Conservation (phyloP, 371 early-diverging fungal genomes). For the Mortierella sp. region DNA sequence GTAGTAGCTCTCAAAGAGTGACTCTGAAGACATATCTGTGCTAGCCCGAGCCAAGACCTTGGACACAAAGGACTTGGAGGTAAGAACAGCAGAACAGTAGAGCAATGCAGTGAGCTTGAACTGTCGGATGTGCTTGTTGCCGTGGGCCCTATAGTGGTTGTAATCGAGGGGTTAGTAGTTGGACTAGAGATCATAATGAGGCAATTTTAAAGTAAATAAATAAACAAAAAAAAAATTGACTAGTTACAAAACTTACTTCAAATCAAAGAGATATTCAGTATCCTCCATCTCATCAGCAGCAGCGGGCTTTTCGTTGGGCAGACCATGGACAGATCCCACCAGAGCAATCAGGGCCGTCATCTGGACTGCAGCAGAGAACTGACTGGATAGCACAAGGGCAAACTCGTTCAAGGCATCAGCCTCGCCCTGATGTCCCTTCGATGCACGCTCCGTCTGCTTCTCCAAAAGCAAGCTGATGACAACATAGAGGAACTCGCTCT, state of each 20-base stretch:
- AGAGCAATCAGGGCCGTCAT: constrained; percentile 72
- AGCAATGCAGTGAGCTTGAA: constrained; percentile 80
- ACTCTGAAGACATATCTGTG: constrained; percentile 50
- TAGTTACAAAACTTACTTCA: constrained; percentile 38
- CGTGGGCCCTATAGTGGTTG: constrained; percentile 42
- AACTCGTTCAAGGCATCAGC: constrained; percentile 75
- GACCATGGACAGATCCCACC: constrained; percentile 62
- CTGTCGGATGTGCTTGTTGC: constrained; percentile 77
- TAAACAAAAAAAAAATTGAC: background rate
- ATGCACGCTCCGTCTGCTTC: constrained; percentile 65
- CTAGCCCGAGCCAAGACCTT: constrained; percentile 61
- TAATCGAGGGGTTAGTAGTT: background rate
- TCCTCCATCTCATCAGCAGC: constrained; percentile 53
- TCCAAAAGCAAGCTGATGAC: constrained; percentile 81
- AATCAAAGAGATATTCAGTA: constrained; percentile 58
- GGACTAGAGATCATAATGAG: background rate
- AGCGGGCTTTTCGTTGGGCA: constrained; percentile 73
- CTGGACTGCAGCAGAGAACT: constrained; percentile 76
- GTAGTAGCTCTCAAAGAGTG: constrained; percentile 62
- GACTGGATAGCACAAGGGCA: constrained; percentile 66
- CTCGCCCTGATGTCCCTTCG: constrained; percentile 64
- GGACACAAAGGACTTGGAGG: constrained; percentile 69
- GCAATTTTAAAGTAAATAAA: background rate
- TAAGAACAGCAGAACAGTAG: constrained; percentile 73
- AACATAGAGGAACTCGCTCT: constrained; percentile 76